Base-by-base conservation (phyloP, 495 filamentous ascomycete species). In the Trichoderma orchidacearum region DNA sequence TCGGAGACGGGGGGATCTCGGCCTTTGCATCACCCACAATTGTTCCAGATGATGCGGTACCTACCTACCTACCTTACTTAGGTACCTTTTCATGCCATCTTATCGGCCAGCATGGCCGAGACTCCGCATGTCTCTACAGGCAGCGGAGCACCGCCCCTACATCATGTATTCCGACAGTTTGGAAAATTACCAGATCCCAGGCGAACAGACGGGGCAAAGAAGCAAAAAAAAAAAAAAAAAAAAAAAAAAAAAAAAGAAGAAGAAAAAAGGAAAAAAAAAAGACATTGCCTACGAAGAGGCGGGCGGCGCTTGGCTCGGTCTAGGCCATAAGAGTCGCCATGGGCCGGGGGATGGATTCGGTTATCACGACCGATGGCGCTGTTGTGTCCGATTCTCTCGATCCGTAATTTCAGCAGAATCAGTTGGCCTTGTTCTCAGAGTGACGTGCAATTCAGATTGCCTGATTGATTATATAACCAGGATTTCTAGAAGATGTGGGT, bases 351-450 rank as follows among this genome's bases (percentile, higher is more conserved):
- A 48, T 25, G 41, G 41, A 48, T 48, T 48, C 41, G 41, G 41
- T 23, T 48, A 48, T 48, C 41, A 48, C 41, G 8, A 48, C 41
- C 41, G 41, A 48, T 28, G 41, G 21, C 13, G 8, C 27, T 11
- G 18, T 13, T 27, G 3, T 48, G 41, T 25, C 27, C 41, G 41
- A 48, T 48, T 27, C 21, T 9, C 11, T 25, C 41, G 41, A 48
- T 48, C 41, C 41, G 41, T 48, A 48, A 48, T 48, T 48, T 48
- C 41, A 48, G 41, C 41, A 48, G 41, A 27, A 25, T 48, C 41
- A 48, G 41, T 48, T 48, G 36, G 13, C 34, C 34, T 36, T 5
- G 36, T 18, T n/a, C n/a, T n/a, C n/a, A n/a, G n/a, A n/a, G n/a
- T n/a, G n/a, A n/a, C n/a, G n/a, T n/a, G n/a, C n/a, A n/a, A n/a